These are phyloP conservation scores for Colletotrichum sp. DNA, from an alignment of 2,329 filamentous ascomycete genomes.

Conservation along the genomic window DNA sequence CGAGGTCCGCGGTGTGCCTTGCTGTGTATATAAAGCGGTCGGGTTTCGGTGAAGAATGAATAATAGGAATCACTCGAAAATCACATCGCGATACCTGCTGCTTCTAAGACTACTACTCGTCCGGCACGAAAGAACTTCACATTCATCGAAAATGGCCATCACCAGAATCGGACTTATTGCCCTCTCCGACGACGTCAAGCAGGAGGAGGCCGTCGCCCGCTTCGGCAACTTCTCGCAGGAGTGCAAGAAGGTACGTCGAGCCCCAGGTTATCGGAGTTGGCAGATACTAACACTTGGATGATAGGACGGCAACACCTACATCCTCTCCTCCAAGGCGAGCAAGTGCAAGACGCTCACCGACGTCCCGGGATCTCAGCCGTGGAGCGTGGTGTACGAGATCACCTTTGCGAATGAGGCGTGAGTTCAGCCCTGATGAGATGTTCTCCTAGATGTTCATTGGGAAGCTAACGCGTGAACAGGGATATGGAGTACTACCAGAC, in stretches of 20 bases:
- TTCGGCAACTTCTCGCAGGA: constrained; percentile 8
- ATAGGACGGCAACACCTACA: constrained; percentile 10
- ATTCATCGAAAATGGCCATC: background rate
- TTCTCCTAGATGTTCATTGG: background rate
- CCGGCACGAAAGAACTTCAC: background rate
- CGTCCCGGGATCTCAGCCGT: constrained; percentile 9
- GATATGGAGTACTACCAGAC: constrained; percentile 21
- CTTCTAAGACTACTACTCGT: background rate
- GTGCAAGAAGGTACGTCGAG: background rate
- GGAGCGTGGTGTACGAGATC: constrained; percentile 13
- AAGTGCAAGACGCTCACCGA: constrained; percentile 16
- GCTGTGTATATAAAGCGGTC: background rate
- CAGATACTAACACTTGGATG: background rate
- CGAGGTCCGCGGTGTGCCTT: background rate
- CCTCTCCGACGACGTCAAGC: constrained; percentile 4
- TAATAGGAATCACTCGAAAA: background rate
- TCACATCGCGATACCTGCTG: background rate
- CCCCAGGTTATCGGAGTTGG: rapidly evolving
- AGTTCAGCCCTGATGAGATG: background rate
- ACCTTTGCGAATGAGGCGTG: constrained; percentile 8
- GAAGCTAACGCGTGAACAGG: background rate
- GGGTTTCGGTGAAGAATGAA: background rate
- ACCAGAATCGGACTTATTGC: constrained; percentile 16
- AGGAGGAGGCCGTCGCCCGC: constrained; percentile 2
- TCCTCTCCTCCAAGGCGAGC: constrained; percentile 16